phyloP scores from a whole-genome alignment of 257 asterid species.

The Penstemon davidsonii region DNA sequence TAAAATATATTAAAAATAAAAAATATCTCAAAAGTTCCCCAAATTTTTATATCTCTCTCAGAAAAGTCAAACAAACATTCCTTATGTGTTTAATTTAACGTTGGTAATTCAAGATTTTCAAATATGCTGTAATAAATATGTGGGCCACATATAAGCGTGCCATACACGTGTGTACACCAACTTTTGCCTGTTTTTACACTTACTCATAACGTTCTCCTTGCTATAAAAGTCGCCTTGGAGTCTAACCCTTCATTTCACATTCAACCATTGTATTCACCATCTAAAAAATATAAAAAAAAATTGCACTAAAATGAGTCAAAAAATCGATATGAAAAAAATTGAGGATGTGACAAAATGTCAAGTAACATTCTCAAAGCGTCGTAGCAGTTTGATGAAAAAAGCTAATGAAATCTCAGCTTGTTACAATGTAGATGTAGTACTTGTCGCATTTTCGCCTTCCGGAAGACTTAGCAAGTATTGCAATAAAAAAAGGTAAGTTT shows the following conservation, averaged over 20 bases:
- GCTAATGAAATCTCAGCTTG: constrained; percentile 42
- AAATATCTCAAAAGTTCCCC: too few relatives aligned
- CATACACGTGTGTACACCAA: background rate
- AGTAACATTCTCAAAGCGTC: constrained; percentile 66
- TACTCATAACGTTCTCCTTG: background rate
- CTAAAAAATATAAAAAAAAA: too few relatives aligned
- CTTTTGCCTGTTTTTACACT: constrained; percentile 10
- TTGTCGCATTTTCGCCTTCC: constrained; percentile 58
- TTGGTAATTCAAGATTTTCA: constrained; percentile 28
- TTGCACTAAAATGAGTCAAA: constrained; percentile 46
- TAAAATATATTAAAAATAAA: too few relatives aligned
- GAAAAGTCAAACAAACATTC: too few relatives aligned
- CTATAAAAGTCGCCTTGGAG: constrained; percentile 23
- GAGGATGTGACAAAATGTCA: constrained; percentile 50
- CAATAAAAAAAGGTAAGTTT: constrained; percentile 35
- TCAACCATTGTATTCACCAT: too few relatives aligned
- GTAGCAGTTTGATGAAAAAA: constrained; percentile 53
- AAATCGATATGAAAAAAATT: constrained; percentile 57
- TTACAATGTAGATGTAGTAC: constrained; percentile 50
- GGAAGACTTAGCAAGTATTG: constrained; percentile 57
- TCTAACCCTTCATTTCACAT: background rate
- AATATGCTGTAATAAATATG: constrained; percentile 27
- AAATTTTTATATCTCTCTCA: too few relatives aligned
- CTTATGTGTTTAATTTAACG: background rate
- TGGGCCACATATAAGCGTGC: background rate